phyloP scores from a whole-genome alignment of 208 protist species.

The Leishmania gerbilli region DNA sequence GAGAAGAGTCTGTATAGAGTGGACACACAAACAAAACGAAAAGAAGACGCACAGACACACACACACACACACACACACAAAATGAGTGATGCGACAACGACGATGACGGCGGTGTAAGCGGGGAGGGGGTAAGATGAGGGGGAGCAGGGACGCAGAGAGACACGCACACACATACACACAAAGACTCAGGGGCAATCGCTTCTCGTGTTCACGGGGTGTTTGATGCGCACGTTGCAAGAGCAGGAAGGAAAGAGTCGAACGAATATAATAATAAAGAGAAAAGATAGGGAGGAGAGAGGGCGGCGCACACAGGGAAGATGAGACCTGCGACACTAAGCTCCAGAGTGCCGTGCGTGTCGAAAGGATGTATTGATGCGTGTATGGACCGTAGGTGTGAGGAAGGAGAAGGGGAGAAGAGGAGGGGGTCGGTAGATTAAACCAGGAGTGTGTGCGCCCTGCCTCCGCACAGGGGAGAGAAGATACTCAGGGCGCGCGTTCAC shows the following conservation, averaged over 20 bases:
- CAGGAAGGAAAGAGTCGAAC: neutral
- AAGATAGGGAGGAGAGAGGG: neutral
- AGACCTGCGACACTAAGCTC: neutral
- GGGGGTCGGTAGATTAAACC: neutral
- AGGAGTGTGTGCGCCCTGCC: neutral
- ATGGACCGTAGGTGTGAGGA: neutral
- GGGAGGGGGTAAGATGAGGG: neutral
- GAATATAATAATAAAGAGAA: neutral
- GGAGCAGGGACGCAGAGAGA: no score
- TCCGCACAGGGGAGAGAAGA: neutral
- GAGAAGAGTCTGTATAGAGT: no score
- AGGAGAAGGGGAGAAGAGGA: neutral
- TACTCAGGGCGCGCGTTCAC: neutral
- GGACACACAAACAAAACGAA: no score
- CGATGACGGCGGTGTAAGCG: neutral
- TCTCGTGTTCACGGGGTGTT: neutral
- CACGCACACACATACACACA: neutral
- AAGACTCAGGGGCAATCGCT: no score
- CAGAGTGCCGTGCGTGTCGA: neutral
- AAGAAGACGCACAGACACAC: no score
- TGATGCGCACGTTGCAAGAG: neutral
- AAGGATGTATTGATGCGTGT: neutral
- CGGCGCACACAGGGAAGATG: neutral
- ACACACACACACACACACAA: neutral
- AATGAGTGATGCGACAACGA: neutral